Conservation (phyloP, 2,329 filamentous ascomycete genomes). For the Lecanicillium sp. region DNA sequence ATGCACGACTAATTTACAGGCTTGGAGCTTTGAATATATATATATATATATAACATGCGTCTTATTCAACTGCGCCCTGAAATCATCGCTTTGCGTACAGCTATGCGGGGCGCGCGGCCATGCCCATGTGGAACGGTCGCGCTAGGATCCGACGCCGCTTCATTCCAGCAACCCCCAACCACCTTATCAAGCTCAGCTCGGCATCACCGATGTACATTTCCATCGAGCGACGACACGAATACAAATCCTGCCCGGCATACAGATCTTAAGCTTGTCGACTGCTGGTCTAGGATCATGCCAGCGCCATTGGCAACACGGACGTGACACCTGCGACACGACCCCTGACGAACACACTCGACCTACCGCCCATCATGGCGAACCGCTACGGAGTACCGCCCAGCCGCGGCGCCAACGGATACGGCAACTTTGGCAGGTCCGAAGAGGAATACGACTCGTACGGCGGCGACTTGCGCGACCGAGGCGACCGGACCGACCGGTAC, state of each 20-base stretch:
- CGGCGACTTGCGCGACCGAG: slow-evolving; percentile 35
- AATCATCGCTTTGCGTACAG: too few species aligned
- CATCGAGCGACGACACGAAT: too few species aligned
- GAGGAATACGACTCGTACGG: slow-evolving; percentile 48
- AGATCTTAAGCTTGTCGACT: too few species aligned
- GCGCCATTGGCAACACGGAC: slow-evolving; percentile 14
- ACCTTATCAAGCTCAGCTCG: neutral
- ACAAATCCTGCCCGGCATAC: neutral
- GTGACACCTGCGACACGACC: slow-evolving; percentile 17
- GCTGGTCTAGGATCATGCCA: slow-evolving; percentile 24
- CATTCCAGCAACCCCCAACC: slow-evolving; percentile 6
- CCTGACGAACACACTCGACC: slow-evolving; percentile 11
- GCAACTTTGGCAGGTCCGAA: slow-evolving; percentile 31
- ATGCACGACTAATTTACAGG: too few species aligned
- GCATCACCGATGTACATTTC: neutral
- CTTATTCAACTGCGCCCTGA: too few species aligned
- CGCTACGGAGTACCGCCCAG: slow-evolving; percentile 39
- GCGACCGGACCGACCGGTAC: slow-evolving; percentile 33
- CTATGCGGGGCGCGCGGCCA: slow-evolving; percentile 7
- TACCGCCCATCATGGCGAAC: slow-evolving; percentile 39
- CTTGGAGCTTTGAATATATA: too few species aligned
- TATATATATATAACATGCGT: too few species aligned
- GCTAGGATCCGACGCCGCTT: neutral
- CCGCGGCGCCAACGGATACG: slow-evolving; percentile 36
- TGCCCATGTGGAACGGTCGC: neutral